Evolutionary conservation across 2,329 filamentous ascomycete genomes (phyloP).

Genomic region (Nakataea oryzae): DNA sequence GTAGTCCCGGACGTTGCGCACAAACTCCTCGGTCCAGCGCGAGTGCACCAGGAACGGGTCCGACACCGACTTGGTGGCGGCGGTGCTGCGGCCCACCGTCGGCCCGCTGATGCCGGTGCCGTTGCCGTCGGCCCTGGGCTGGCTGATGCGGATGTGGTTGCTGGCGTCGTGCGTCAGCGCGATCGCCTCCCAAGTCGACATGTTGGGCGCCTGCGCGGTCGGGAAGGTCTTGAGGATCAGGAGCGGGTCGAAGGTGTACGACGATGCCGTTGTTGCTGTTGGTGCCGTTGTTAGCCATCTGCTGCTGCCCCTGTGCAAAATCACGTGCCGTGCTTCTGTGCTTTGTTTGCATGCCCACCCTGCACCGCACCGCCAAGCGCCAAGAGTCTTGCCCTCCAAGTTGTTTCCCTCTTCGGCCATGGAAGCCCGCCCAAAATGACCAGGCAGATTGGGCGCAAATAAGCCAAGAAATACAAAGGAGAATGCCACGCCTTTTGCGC

Average conservation of each 20-base stretch:
- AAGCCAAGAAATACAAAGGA: not conserved
- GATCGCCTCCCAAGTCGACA: not conserved
- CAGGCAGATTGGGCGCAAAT: not conserved
- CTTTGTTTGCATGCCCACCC: not conserved
- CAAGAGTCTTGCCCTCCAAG: not conserved
- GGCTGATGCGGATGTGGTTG: conserved; percentile 5
- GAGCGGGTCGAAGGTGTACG: conserved; percentile 1
- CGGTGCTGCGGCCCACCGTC: not conserved
- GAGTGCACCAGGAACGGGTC: conserved; percentile 4
- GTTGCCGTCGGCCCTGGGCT: not conserved
- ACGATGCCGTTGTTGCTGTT: conserved; percentile 3
- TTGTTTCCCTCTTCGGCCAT: not conserved
- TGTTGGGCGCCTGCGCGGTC: not conserved
- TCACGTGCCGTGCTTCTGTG: not conserved
- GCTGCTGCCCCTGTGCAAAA: not conserved
- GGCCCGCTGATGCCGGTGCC: not conserved
- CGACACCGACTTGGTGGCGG: not conserved
- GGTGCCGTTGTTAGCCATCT: not conserved
- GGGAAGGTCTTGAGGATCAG: conserved; percentile 1
- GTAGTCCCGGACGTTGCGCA: not conserved
- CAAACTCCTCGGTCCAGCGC: conserved; percentile 2
- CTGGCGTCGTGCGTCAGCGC: conserved; percentile 1
- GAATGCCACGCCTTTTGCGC: not conserved
- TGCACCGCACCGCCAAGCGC: not conserved
- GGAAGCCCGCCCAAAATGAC: not conserved